These are phyloP conservation scores for Emmonsia crescens DNA, from an alignment of 2,329 filamentous ascomycete genomes.

Conservation along the genomic window DNA sequence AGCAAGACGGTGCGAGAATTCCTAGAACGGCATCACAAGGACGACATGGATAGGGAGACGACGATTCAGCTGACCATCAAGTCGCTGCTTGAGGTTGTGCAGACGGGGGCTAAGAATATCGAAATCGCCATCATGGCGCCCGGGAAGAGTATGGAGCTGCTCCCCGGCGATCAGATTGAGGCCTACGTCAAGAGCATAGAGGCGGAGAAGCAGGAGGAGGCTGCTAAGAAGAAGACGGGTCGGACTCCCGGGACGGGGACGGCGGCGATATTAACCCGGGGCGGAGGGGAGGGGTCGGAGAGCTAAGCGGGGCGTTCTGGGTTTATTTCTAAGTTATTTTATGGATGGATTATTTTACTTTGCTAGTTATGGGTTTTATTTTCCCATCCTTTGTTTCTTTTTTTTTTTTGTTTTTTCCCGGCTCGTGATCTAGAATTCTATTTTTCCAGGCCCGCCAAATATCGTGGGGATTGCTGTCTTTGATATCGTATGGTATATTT, in stretches of 20 bases:
- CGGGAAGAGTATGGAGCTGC: slow-evolving; percentile 81
- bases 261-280: slow-evolving; percentile 63
- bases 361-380: not conserved
- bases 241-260: slow-evolving; percentile 31
- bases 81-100: slow-evolving; percentile 92
- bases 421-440: not conserved
- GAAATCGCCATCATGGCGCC: slow-evolving; percentile 98
- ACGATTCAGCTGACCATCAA: slow-evolving; percentile 97
- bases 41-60: slow-evolving; percentile 89
- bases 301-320: slow-evolving; percentile 10
- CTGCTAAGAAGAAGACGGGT: slow-evolving; percentile 88
- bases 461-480: not conserved
- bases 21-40: slow-evolving; percentile 97
- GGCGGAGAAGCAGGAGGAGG: slow-evolving; percentile 98
- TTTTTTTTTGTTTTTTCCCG: too few relatives aligned
- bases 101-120: slow-evolving; percentile 98
- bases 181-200: slow-evolving; percentile 97
- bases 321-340: not conserved
- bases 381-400: too few relatives aligned
- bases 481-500: not conserved
- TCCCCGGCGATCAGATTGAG: slow-evolving; percentile 93
- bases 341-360: not conserved
- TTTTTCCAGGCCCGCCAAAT: not conserved
- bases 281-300: slow-evolving; percentile 29
- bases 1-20: slow-evolving; percentile 99